Conservation (phyloP, 441 rosid genomes). For the Daphne laureola region DNA sequence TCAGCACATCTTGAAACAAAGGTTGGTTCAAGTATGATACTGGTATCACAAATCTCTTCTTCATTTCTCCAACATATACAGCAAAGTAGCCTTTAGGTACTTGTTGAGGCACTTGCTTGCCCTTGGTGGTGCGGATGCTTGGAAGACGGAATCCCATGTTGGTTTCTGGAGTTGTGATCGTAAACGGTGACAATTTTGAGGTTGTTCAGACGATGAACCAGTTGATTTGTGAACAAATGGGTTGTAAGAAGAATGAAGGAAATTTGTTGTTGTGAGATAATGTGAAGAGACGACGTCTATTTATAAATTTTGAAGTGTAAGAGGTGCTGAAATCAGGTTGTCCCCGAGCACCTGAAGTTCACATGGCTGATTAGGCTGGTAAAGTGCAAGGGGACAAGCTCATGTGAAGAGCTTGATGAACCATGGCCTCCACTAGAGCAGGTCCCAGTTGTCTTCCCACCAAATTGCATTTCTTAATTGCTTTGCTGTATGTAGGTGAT, state of each 20-base stretch:
- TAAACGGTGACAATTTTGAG: neutral
- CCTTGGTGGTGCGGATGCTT: neutral
- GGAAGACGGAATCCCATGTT: conserved; percentile 15
- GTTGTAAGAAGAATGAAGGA: too few species aligned
- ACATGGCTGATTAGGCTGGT: conserved; percentile 14
- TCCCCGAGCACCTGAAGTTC: conserved; percentile 5
- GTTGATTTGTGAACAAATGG: neutral
- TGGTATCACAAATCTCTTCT: conserved; percentile 34
- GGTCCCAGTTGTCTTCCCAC: too few species aligned
- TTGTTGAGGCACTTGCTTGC: conserved; percentile 14
- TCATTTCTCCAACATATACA: conserved; percentile 37
- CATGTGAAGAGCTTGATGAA: neutral
- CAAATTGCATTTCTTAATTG: too few species aligned
- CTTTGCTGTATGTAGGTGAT: too few species aligned
- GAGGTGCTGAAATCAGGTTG: neutral
- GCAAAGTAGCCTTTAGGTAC: conserved; percentile 49
- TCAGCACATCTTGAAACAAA: conserved; percentile 30
- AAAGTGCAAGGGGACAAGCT: neutral
- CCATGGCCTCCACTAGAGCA: neutral
- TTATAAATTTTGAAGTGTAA: conserved; percentile 3
- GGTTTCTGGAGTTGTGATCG: neutral
- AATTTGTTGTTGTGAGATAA: neutral
- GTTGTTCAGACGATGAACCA: too few species aligned
- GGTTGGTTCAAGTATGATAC: conserved; percentile 31
- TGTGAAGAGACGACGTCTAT: conserved; percentile 5